Evolutionary conservation across 805 yeast species (phyloP).

Genomic region (Sugiyamaella marilandica): DNA sequence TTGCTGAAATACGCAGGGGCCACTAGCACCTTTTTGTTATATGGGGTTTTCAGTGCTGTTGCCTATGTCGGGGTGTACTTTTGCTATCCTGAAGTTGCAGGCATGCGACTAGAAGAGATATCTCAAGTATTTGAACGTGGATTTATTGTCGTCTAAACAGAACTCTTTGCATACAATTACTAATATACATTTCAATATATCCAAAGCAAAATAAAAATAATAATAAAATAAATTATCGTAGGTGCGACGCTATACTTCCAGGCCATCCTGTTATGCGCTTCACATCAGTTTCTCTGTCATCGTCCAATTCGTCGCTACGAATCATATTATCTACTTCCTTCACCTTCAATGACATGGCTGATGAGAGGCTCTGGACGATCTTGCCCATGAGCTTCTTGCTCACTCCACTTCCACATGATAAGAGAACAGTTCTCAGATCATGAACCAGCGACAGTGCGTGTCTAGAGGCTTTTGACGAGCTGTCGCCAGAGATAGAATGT

Average conservation of each 20-base stretch:
- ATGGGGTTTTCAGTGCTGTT: constrained; percentile 71
- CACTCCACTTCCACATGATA: constrained; percentile 3
- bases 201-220: too few species aligned
- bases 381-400: constrained; percentile 7
- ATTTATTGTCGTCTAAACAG: constrained; percentile 3
- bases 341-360: constrained; percentile 11
- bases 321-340: constrained; percentile 2
- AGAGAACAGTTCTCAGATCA: constrained; percentile 10
- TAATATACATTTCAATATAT: too few species aligned
- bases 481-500: constrained; percentile 14
- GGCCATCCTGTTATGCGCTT: constrained; percentile 20
- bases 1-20: constrained; percentile 90
- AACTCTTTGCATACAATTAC: too few species aligned
- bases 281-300: neutral
- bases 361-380: constrained; percentile 9
- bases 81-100: constrained; percentile 89
- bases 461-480: constrained; percentile 15
- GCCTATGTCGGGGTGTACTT: constrained; percentile 72
- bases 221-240: neutral
- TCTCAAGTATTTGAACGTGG: constrained; percentile 76
- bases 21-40: constrained; percentile 86
- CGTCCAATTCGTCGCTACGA: constrained; percentile 3
- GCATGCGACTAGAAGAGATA: constrained; percentile 86
- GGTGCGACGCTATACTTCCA: constrained; percentile 17
- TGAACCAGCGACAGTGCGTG: constrained; percentile 13